Conservation (phyloP, 495 filamentous ascomycete genomes). For the Chaetomium tenue region DNA sequence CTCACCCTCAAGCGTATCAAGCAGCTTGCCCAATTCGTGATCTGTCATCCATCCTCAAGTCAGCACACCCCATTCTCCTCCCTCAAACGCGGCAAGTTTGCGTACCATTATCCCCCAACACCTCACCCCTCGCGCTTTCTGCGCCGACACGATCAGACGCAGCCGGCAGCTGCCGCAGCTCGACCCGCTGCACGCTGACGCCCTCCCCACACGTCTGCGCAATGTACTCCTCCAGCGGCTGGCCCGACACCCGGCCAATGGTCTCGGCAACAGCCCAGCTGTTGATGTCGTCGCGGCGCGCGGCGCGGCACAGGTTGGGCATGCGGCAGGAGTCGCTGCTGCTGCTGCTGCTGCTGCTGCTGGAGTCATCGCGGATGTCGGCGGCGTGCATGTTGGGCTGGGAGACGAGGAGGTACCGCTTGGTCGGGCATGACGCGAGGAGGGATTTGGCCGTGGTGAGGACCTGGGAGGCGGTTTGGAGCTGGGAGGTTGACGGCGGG, state of each 20-base stretch:
- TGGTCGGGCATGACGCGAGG: slow-evolving; percentile 67
- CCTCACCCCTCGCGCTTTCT: slow-evolving; percentile 53
- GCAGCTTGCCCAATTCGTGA: slow-evolving; percentile 39
- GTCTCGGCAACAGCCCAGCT: slow-evolving; percentile 58
- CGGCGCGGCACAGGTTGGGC: slow-evolving; percentile 35
- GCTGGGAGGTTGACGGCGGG: slow-evolving; percentile 33
- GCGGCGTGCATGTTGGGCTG: slow-evolving; percentile 72
- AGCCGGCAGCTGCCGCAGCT: slow-evolving; percentile 47
- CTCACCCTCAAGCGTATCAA: slow-evolving; percentile 36
- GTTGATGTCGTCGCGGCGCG: slow-evolving; percentile 24
- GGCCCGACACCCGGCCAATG: slow-evolving; percentile 54
- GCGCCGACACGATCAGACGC: slow-evolving; percentile 33
- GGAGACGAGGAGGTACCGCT: slow-evolving; percentile 75
- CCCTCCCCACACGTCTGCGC: slow-evolving; percentile 35
- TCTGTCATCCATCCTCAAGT: slow-evolving; percentile 30
- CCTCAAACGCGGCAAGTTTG: neutral
- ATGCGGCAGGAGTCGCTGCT: slow-evolving; percentile 29
- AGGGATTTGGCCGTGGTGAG: slow-evolving; percentile 42
- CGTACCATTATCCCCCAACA: slow-evolving; percentile 65
- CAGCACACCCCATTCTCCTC: slow-evolving; percentile 19
- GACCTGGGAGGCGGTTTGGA: slow-evolving; percentile 48
- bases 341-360: slow-evolving; percentile 21
- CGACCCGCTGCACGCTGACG: slow-evolving; percentile 50
- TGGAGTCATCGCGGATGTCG: slow-evolving; percentile 51
- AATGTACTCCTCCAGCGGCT: slow-evolving; percentile 39